Evolutionary conservation across 129 eudicot species (phyloP), one percentile per base, ranked within the genome.

Genomic region (Centaurea solstitialis): DNA sequence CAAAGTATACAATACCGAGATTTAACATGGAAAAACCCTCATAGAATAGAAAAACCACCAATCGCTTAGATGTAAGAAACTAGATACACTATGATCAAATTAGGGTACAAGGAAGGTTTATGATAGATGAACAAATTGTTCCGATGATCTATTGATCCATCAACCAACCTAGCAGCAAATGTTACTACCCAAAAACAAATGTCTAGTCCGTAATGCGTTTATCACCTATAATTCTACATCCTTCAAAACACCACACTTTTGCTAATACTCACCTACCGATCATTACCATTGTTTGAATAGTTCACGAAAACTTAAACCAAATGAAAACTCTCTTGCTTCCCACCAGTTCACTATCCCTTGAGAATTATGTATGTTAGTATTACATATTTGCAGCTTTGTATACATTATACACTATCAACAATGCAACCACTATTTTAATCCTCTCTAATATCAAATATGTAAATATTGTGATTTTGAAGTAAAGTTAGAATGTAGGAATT

Each of bases 361-460:
- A 57, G 3, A 3, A 57, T 57, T 57, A 57, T 47, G 59, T 47
- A 47, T 3, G 59, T 47, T 47, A 47, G 18, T 12, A 13, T 57
- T 57, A 57, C 65, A 57, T n/a, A 57, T 17, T 57, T 57, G 23
- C 22, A 28, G 72, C 43, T 68, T 68, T 68, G 41, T 26, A 68
- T 68, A 30, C 5, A 20, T 37, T 53, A 70, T 22, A 30, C 5
- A 20, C 59, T 53, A 70, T 22, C 70, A 38, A 35, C 7, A 37
- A 39, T 45, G 39, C 72, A 40, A 41, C 37, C 68, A 74, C 12
- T 43, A 38, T 38, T 41, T 23, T 1, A 39, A 67, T 9, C 26
- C 76, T 61, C 59, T 59, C 70, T 33, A 65, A 35, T 74, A 40
- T 74, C 77, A 45, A 50, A 66, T 1, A 33, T 33, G 50, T 17